Evolutionary conservation across 306 rosid genomes (phyloP).

Genomic region (Cyclanthera cordifolia): DNA sequence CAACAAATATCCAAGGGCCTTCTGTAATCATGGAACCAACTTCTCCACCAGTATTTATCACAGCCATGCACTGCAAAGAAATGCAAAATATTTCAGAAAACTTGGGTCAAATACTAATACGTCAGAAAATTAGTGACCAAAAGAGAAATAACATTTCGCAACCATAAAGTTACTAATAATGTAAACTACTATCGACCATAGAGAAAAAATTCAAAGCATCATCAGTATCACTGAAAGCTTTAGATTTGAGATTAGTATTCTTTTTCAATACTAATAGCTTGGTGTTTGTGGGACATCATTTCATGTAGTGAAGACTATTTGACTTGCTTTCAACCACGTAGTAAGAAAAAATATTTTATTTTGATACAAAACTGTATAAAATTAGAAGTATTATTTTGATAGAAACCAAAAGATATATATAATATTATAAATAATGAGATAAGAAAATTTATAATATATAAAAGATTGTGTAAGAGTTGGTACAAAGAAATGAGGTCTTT

Average conservation of each 20-base stretch:
- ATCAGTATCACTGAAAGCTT: background rate
- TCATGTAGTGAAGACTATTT: no score
- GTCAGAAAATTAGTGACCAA: background rate
- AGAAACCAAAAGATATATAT: background rate
- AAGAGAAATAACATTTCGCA: background rate
- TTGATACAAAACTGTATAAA: no score
- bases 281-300: no score
- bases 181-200: background rate
- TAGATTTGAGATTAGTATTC: background rate
- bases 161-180: background rate
- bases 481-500: background rate
- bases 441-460: background rate
- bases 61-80: conserved; percentile 49
- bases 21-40: conserved; percentile 90
- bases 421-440: background rate
- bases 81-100: conserved; percentile 1
- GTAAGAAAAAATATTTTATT: no score
- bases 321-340: no score
- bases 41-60: conserved; percentile 67
- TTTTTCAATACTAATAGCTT: no score
- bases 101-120: background rate
- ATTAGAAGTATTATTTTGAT: background rate
- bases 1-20: conserved; percentile 97
- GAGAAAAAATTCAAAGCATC: background rate
- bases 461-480: background rate